Base-by-base conservation (phyloP, 495 filamentous ascomycete species). In the Aspergillus hancockii region DNA sequence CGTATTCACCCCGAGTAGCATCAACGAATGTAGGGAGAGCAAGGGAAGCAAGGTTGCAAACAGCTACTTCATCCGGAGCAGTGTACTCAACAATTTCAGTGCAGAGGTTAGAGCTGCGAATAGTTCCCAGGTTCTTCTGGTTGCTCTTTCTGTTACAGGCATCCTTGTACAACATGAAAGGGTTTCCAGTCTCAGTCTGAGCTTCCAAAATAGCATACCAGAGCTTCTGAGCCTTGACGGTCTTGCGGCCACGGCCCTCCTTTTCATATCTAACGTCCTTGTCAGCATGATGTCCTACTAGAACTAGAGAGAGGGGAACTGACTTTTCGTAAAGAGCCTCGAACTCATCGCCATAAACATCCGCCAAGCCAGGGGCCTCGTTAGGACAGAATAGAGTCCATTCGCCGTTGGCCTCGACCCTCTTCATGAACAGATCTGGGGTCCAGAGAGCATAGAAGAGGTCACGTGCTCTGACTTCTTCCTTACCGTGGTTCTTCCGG, bases 81-180 rank as follows among this genome's bases (percentile, higher is more conserved):
- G 82, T 93, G 83, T 98, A 98, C 77, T 98, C 94, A 59, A 98
- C 82, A 64, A 98, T 98, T 75, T 98, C 94, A 30, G 93, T 97
- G 83, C 94, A 98, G 47, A 98, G 82, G 78, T 98, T 98, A 66
- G 94, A 98, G 83, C 90, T 97, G 70, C 90, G 91, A 66, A 98
- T 98, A 47, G 92, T 96, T 47, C 94, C 94, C 31, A 98, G 83
- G 71, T 98, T 98, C 88, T 98, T 96, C 77, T 98, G 94, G 85
- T 98, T 98, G 82, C 92, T 97, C 86, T 98, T 98, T 66, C 86
- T 85, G 82, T 98, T 98, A 83, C 90, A 93, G 63, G 89, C 85
- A 75, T 98, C 94, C 81, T 98, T 98, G 88, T 98, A 98, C 55
- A 97, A 86, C 90, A 98, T 98, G 81, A 95, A 98, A 47, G 94